These are phyloP conservation scores for Salix suchowensis DNA, from an alignment of 345 rosid species.

Conservation along the genomic window DNA sequence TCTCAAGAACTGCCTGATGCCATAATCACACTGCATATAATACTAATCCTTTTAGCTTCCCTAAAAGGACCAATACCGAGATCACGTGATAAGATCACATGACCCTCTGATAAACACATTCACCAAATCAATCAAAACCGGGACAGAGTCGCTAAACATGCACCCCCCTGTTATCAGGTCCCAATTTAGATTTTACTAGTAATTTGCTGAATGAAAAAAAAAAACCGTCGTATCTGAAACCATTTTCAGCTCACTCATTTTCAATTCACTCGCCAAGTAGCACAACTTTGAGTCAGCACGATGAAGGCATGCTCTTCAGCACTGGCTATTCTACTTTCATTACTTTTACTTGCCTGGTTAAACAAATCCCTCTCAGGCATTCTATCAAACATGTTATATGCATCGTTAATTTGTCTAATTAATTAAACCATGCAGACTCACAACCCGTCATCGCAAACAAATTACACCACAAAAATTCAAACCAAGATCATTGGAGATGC, in stretches of 20 bases:
- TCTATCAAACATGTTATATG: too few species aligned
- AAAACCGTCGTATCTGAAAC: not conserved
- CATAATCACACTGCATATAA: not conserved
- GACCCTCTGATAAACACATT: slow-evolving; percentile 9
- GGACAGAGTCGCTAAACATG: slow-evolving; percentile 16
- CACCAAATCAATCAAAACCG: not conserved
- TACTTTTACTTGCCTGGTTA: slow-evolving; percentile 37
- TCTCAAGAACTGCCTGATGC: not conserved
- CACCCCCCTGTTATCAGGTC: slow-evolving; percentile 41
- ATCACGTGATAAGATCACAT: slow-evolving; percentile 51
- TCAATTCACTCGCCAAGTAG: not conserved
- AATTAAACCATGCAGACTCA: too few species aligned
- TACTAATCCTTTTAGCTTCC: not conserved
- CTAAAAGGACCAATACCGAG: slow-evolving; percentile 8
- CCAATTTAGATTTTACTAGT: slow-evolving; percentile 13
- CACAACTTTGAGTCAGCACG: too few species aligned
- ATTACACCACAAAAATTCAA: too few species aligned
- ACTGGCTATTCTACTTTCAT: slow-evolving; percentile 32
- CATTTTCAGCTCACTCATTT: not conserved
- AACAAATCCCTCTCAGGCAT: not conserved
- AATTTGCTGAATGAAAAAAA: too few species aligned
- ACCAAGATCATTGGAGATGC: too few species aligned
- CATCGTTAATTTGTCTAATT: too few species aligned
- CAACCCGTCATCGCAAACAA: too few species aligned
- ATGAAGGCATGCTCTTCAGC: slow-evolving; percentile 45